Base-by-base conservation (phyloP, 73 alveolate species). In the Stentor roeselii region DNA sequence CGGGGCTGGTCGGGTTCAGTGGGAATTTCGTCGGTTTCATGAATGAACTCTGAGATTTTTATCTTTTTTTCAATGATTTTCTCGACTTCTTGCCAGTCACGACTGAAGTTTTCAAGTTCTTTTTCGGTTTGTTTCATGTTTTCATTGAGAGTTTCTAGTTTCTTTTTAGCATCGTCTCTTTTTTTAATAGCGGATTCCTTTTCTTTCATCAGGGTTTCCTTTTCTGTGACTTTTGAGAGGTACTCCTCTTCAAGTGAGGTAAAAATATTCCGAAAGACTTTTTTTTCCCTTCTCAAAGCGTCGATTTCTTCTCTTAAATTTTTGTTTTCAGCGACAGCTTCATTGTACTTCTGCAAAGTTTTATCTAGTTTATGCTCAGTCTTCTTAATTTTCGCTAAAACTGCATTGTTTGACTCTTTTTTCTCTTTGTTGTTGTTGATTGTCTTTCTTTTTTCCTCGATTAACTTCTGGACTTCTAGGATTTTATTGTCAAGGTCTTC, bases 321-420 rank as follows among this genome's bases (percentile, higher is more conserved):
- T 85, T 95, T 94, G 83, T 97, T 97, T 60, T 94, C 88, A 40
- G 98, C 99, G 40, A 97, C 97, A 2, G 99, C 98, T 76, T 97
- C 97, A 92, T 97, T 97, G 92, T 90, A 97, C 87, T 97, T 96
- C 89, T 97, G 92, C 61, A 94, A 91, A 37, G 98, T 93, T 88
- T 95, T 97, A 82, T 95, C 99, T 35, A 97, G 91, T 85, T 97
- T 92, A 87, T 97, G 95, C 89, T 97, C 99, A 60, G 96, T 90
- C 32, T 84, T 80, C 61, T 91, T 92, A 11, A 94, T 91, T 88
- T 94, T 86, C 84, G 88, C 85, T n/a, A 92, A 87, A 14, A 94
- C 92, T 35, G 92, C 90, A 42, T 93, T 91, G 61, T 93, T 93
- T 27, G 90, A 83, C 41, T 91, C 98, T 78, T 97, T 95, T 14